Base-by-base conservation (phyloP, 768 basidiomycete genomes). In the Clitopilus hobsonii region DNA sequence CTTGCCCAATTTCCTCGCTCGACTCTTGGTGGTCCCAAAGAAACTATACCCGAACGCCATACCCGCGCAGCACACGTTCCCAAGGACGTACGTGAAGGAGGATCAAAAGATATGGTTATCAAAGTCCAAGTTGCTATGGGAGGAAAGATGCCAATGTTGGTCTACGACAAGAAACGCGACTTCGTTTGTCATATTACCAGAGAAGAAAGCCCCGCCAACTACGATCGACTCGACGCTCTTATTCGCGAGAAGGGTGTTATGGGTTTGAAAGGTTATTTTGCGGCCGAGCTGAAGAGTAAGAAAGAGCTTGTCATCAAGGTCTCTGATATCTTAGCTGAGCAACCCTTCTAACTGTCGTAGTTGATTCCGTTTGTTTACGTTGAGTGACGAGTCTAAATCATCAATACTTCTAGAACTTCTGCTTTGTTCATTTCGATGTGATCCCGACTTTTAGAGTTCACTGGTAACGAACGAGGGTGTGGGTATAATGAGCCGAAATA, bases 161-260 rank as follows among this genome's bases (percentile, higher is more conserved):
- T 84, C 24, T 85, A 83, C 58, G 78, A 73, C 49, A 78, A 78
- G 65, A 83, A 79, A 60, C 69, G 79, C 7, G 74, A 83, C 53
- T 77, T 86, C 30, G 69, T 77, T 4, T 84, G 83, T 58, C 58
- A 63, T 2, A 65, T 82, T 20, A 23, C 62, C 14, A 65, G 72
- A 13, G 48, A 29, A 2, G 74, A 71, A 54, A 65, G 62, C 27
- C 65, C 61, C 16, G 56, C 49, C 0, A 75, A 62, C 1, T 85
- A 82, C 56, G 74, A 79, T 52, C 58, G 65, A 1, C 38, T 85
- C 11, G 58, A 62, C 8, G 58, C 69, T n/a, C 64, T 70, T 5
- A 67, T 86, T 22, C 67, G 63, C 50, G 60, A 60, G n/a, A 71
- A 74, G 41, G 62, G 62, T 28, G 55, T 53, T 11, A 58, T 60